Evolutionary conservation across 352 stramenopile genomes (phyloP).

Genomic region (Pythium sp.): DNA sequence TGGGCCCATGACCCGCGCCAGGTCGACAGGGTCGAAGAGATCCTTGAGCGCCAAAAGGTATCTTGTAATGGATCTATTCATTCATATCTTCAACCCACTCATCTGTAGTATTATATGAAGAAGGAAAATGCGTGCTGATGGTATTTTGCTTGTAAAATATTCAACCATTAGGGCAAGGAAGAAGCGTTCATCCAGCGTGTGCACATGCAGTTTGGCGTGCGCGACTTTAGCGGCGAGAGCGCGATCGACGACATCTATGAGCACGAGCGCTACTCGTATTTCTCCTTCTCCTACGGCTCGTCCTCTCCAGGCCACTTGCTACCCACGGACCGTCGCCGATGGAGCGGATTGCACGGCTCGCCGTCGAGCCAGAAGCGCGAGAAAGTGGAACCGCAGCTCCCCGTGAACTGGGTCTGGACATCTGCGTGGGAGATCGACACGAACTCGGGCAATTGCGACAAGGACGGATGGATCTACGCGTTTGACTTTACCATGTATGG

Average conservation of each 20-base stretch:
- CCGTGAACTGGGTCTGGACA: conserved; percentile 64
- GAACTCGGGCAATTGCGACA: conserved; percentile 47
- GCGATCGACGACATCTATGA: conserved; percentile 78
- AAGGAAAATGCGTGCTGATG: neutral
- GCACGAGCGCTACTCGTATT: conserved; percentile 78
- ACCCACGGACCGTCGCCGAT: conserved; percentile 59
- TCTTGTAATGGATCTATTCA: neutral
- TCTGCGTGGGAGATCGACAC: conserved; percentile 62
- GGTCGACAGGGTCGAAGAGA: conserved; percentile 58
- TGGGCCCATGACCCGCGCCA: conserved; percentile 71
- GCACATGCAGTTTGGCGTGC: conserved; percentile 61
- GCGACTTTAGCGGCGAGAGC: conserved; percentile 64
- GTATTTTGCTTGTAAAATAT: neutral
- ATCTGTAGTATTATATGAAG: neutral
- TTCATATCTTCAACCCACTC: neutral
- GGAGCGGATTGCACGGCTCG: conserved; percentile 50
- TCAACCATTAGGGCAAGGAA: conserved; percentile 38
- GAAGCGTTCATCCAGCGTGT: conserved; percentile 59
- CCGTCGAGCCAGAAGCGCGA: conserved; percentile 56
- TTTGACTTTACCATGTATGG: conserved; percentile 73
- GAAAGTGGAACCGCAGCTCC: conserved; percentile 64
- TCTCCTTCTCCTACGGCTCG: conserved; percentile 72
- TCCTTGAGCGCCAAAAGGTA: conserved; percentile 45
- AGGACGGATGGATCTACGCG: conserved; percentile 71
- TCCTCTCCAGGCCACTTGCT: conserved; percentile 69